Evolutionary conservation across 2,329 filamentous ascomycete genomes (phyloP).

Genomic region (Pyrenochaeta sp.): DNA sequence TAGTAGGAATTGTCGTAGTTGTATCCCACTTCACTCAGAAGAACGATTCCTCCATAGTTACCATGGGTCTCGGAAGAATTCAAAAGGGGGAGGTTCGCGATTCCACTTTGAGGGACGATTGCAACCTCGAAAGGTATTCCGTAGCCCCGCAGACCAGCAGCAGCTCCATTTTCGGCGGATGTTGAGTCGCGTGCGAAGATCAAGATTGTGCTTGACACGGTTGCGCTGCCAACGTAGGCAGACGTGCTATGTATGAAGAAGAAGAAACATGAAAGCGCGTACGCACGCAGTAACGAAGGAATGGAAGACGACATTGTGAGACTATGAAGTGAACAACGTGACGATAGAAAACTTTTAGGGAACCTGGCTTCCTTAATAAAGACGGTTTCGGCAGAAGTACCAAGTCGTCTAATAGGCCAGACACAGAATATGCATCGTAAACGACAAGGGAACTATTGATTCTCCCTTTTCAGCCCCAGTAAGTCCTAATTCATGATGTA

Average conservation of each 20-base stretch:
- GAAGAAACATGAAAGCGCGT: conserved; percentile 30
- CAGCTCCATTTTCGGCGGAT: conserved; percentile 59
- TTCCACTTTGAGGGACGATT: conserved; percentile 62
- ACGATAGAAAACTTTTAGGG: conserved; percentile 29
- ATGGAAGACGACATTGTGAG: conserved; percentile 35
- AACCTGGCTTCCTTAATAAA: conserved; percentile 39
- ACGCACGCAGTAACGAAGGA: conserved; percentile 31
- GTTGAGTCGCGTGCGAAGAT: conserved; percentile 62
- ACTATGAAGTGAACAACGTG: conserved; percentile 24
- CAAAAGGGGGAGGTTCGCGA: conserved; percentile 58
- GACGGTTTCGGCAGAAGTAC: conserved; percentile 37
- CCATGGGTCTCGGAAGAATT: conserved; percentile 58
- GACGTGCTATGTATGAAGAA: conserved; percentile 23
- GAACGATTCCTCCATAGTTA: conserved; percentile 67
- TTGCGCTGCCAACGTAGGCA: conserved; percentile 33
- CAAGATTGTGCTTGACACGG: conserved; percentile 58
- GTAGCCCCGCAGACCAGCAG: conserved; percentile 65
- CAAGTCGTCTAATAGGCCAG: conserved; percentile 31
- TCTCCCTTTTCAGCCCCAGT: conserved; percentile 24
- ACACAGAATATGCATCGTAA: conserved; percentile 28
- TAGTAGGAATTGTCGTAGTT: conserved; percentile 58
- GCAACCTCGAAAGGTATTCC: conserved; percentile 66
- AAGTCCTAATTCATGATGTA: conserved; percentile 3
- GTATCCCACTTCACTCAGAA: conserved; percentile 63
- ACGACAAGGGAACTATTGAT: conserved; percentile 40